These are phyloP conservation scores for Hydnum rufescens DNA, from an alignment of 768 basidiomycete species.

Conservation along the genomic window DNA sequence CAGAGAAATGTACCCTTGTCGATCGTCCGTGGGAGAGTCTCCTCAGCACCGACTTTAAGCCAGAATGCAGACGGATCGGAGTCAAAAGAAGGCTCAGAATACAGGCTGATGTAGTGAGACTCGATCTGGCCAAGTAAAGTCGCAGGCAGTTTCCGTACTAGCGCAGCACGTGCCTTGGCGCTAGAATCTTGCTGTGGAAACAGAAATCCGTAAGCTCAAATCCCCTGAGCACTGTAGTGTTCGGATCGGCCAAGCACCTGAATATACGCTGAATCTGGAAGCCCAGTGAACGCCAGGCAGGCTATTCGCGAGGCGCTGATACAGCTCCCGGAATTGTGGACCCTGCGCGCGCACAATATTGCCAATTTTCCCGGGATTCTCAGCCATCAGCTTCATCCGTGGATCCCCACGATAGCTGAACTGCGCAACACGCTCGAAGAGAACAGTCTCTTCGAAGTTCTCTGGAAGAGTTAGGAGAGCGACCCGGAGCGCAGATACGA, in stretches of 20 bases:
- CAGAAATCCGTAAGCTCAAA: background rate
- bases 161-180: slow-evolving; percentile 45
- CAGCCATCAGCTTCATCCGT: slow-evolving; percentile 70
- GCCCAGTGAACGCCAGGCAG: slow-evolving; percentile 71
- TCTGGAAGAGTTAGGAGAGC: slow-evolving; percentile 71
- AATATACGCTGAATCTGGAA: slow-evolving; percentile 27
- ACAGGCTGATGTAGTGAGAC: slow-evolving; percentile 21
- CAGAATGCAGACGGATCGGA: slow-evolving; percentile 61
- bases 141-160: slow-evolving; percentile 61
- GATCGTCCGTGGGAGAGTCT: slow-evolving; percentile 32
- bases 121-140: slow-evolving; percentile 39
- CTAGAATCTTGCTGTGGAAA: slow-evolving; percentile 41
- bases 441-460: slow-evolving; percentile 58
- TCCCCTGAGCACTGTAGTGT: background rate
- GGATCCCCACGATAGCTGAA: slow-evolving; percentile 82
- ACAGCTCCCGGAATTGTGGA: slow-evolving; percentile 71
- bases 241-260: slow-evolving; percentile 15
- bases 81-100: slow-evolving; percentile 23
- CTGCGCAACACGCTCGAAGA: slow-evolving; percentile 71
- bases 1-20: slow-evolving; percentile 25
- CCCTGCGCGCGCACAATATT: slow-evolving; percentile 79
- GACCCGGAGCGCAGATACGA: slow-evolving; percentile 75
- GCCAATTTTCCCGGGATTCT: slow-evolving; percentile 83
- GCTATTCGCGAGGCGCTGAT: slow-evolving; percentile 57
- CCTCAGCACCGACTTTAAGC: slow-evolving; percentile 48